Base-by-base conservation (phyloP, 2,329 filamentous ascomycete species). In the Gremmenia infestans region DNA sequence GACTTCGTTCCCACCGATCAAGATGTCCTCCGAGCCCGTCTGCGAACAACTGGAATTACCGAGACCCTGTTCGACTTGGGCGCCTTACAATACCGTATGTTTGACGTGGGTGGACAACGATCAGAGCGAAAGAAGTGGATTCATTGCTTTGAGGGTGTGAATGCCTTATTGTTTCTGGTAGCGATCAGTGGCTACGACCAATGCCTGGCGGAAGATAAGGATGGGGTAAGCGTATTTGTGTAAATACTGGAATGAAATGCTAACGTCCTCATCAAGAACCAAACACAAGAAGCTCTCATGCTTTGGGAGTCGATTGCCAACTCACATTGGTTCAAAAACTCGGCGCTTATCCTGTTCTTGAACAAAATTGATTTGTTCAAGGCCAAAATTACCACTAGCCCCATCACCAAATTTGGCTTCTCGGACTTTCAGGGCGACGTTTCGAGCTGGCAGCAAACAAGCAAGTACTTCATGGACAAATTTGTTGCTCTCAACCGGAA, bases 171-270 rank as follows among this genome's bases (percentile, higher is more conserved):
- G 42, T 97, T 97, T 75, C 81, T 97, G 63, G 93, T 96, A 52
- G 92, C 93, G 48, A 92, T 97, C 65, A 96, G 91, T 62, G 93
- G 93, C 57, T 97, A 97, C 72, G 93, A 97, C 70, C 94, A 97
- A 72, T 96, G 92, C 68, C 77, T 97, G 49, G 91, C 97, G 3
- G 93, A 97, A 75, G 93, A 97, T 72, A 92, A 96, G 73, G 94
- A 96, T 71, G 92, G 92, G 61, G 91, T 96, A 79, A 76, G 90
- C 78, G 40, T 12, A 7, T 22, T 39, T 19, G 40, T 17, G 40
- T 48, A 53, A 48, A 53, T 25, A 39, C 6, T 19, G 12, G 28
- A 4, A 12, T 48, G 45, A 52, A 25, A 42, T 17, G 52, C 67
- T 69, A 59, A 71, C 55, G 36, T 39, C 25, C 47, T 14, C 14